Conservation (phyloP, 2,329 filamentous ascomycete genomes). For the Aspergillus jensenii region DNA sequence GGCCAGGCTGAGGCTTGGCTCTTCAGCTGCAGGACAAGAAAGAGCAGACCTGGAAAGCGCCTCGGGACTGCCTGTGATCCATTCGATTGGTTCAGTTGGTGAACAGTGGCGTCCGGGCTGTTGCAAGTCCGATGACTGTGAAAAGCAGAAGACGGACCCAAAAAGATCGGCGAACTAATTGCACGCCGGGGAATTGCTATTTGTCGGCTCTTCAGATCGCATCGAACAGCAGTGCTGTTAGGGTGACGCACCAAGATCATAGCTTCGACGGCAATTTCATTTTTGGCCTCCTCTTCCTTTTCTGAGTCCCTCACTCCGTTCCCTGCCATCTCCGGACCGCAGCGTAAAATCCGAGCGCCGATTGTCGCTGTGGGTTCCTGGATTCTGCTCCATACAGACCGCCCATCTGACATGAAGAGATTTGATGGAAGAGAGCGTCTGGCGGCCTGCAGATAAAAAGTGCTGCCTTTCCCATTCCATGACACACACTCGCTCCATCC, state of each 20-base stretch:
- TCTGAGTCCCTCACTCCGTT: background rate
- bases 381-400: background rate
- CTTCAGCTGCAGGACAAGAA: background rate
- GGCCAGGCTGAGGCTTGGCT: background rate
- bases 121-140: background rate
- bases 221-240: slow-evolving; percentile 4
- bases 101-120: background rate
- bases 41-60: background rate
- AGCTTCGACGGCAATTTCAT: background rate
- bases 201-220: slow-evolving; percentile 2
- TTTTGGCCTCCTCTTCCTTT: background rate
- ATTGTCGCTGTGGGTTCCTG: background rate
- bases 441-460: background rate
- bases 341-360: background rate
- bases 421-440: background rate
- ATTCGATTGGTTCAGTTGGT: background rate
- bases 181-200: background rate
- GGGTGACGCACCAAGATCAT: slow-evolving; percentile 8
- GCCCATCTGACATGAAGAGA: slow-evolving; percentile 6
- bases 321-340: background rate
- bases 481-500: slow-evolving; percentile 5
- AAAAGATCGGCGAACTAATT: slow-evolving; percentile 7
- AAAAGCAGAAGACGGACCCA: background rate
- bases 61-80: background rate
- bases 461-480: slow-evolving; percentile 8